Conservation (phyloP, 352 stramenopile genomes). For the Thraustotheca clavata region DNA sequence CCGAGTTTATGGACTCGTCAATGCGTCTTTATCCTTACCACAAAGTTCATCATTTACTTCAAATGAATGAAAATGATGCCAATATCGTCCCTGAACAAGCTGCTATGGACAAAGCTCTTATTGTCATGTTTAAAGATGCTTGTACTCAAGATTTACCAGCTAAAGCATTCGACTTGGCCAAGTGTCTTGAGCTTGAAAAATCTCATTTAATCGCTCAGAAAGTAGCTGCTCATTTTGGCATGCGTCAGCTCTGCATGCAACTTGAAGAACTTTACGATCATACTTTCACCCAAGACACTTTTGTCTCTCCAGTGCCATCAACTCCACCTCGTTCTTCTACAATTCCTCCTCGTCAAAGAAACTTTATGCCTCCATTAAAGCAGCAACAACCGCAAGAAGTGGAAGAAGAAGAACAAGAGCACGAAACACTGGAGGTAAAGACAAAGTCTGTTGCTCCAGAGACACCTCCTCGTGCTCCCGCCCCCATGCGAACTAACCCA, state of each 20-base stretch:
- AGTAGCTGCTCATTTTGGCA: slow-evolving; percentile 65
- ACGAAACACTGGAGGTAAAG: neutral
- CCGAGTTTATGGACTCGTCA: neutral
- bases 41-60: slow-evolving; percentile 2
- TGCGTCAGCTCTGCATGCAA: slow-evolving; percentile 60
- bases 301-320: neutral
- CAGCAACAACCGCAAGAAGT: neutral
- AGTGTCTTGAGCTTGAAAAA: slow-evolving; percentile 75
- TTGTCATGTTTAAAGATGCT: slow-evolving; percentile 76
- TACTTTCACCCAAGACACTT: neutral
- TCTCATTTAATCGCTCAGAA: slow-evolving; percentile 79
- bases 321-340: neutral
- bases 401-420: neutral
- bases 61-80: slow-evolving; percentile 29
- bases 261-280: slow-evolving; percentile 54
- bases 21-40: neutral
- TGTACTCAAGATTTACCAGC: slow-evolving; percentile 58
- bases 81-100: slow-evolving; percentile 53
- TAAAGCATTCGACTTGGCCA: slow-evolving; percentile 63
- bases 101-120: slow-evolving; percentile 75
- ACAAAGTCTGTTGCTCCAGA: neutral
- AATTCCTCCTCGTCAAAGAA: neutral
- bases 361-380: slow-evolving; percentile 8
- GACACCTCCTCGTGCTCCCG: neutral
- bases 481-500: neutral